A percentile compares a stretch with the other conserved stretches of the same genome.
Conservation (phyloP, 108 stramenopile species). For the Nitzschia putrida region DNA sequence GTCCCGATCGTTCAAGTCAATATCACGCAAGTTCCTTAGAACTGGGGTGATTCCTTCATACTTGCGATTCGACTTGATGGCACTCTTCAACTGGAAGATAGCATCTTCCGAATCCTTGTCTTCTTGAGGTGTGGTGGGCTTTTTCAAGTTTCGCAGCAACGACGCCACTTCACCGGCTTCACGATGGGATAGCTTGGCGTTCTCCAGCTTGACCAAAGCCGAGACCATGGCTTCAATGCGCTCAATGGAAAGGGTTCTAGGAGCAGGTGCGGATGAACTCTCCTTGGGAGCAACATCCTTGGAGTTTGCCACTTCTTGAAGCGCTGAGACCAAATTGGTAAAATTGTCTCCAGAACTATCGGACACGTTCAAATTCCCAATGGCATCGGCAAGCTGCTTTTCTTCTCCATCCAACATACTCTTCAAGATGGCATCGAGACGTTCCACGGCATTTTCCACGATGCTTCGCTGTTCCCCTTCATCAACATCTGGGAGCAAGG, state of each 20-base stretch:
- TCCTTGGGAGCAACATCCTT: neutral
- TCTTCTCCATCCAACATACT: constrained; percentile 14
- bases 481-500: neutral
- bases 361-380: neutral
- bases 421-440: neutral
- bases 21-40: neutral
- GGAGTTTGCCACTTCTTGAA: neutral
- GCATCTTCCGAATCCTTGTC: constrained; percentile 19
- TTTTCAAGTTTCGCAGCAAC: constrained; percentile 8
- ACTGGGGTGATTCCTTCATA: neutral
- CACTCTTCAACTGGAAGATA: neutral
- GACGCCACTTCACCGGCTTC: constrained; percentile 8
- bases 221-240: neutral
- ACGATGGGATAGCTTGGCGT: constrained; percentile 1
- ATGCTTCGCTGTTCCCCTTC: neutral
- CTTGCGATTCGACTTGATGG: constrained; percentile 1
- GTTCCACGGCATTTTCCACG: neutral
- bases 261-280: neutral
- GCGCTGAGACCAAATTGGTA: neutral
- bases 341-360: neutral
- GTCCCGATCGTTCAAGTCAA: constrained; percentile 13
- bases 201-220: constrained; percentile 9
- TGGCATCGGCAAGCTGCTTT: constrained; percentile 5
- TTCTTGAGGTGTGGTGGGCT: neutral
- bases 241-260: too few relatives aligned